A percentile compares a stretch with the other conserved stretches of the same genome.
phyloP scores from a whole-genome alignment of 1,284 basidiomycete genomes.

The Malassezia equina region DNA sequence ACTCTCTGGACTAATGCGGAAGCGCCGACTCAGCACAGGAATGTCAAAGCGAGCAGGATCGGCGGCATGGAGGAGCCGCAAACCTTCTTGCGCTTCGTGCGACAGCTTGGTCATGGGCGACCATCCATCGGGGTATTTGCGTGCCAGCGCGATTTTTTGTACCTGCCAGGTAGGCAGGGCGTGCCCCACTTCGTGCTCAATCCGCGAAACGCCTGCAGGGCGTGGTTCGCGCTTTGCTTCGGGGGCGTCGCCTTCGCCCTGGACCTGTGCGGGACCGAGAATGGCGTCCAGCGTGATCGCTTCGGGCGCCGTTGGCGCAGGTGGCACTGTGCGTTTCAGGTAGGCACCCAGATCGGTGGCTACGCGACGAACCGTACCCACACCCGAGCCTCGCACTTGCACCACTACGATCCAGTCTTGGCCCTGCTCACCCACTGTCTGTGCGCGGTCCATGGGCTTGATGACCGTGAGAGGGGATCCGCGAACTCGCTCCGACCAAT shows the following conservation, averaged over 20 bases:
- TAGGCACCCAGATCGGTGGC: slow-evolving; percentile 29
- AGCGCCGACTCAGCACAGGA: slow-evolving; percentile 25
- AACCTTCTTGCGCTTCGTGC: slow-evolving; percentile 39
- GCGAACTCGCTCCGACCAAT: slow-evolving; percentile 19
- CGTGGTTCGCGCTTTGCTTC: slow-evolving; percentile 14
- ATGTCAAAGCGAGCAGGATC: slow-evolving; percentile 38
- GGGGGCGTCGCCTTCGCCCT: not conserved
- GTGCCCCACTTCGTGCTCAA: slow-evolving; percentile 32
- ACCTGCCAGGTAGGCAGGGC: slow-evolving; percentile 32
- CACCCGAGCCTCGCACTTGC: slow-evolving; percentile 30
- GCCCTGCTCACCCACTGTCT: slow-evolving; percentile 4
- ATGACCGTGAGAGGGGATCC: slow-evolving; percentile 28
- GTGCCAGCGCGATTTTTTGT: slow-evolving; percentile 29
- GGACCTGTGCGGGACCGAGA: slow-evolving; percentile 20
- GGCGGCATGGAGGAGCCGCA: slow-evolving; percentile 30
- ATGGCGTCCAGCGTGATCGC: slow-evolving; percentile 26
- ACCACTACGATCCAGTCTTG: slow-evolving; percentile 43
- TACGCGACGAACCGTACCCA: slow-evolving; percentile 30
- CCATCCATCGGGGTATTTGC: slow-evolving; percentile 41
- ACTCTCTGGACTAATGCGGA: slow-evolving; percentile 35
- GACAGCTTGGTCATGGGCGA: slow-evolving; percentile 39
- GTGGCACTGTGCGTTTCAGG: slow-evolving; percentile 10
- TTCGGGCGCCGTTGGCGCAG: not conserved
- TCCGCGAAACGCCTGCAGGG: slow-evolving; percentile 33
- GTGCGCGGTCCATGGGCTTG: slow-evolving; percentile 22